Percentiles rank a stretch among this genome's conserved stretches.
These are phyloP conservation scores for Yamadazyma aaseri DNA, from an alignment of 1,139 yeast species.

Conservation along the genomic window DNA sequence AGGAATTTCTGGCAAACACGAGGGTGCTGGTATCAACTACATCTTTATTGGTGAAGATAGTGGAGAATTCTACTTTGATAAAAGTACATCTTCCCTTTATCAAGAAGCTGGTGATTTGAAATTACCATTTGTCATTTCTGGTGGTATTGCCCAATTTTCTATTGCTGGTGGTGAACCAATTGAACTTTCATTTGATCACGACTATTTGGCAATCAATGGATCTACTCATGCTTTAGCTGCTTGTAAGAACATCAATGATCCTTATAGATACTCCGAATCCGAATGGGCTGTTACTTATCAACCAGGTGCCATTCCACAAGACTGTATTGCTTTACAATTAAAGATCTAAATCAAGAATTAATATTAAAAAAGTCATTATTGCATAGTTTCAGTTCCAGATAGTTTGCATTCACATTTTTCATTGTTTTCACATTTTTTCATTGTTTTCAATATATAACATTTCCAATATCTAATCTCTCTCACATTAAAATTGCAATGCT, in stretches of 20 bases:
- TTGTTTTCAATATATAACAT: conserved; percentile 1
- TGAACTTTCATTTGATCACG: conserved; percentile 10
- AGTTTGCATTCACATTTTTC: background rate
- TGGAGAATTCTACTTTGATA: conserved; percentile 10
- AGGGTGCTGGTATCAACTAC: conserved; percentile 58
- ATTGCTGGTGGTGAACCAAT: conserved; percentile 16
- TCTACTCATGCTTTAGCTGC: conserved; percentile 35
- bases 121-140: conserved; percentile 8
- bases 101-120: conserved; percentile 4
- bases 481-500: background rate
- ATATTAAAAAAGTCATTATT: too few relatives aligned
- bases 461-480: background rate
- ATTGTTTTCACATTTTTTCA: conserved; percentile 1
- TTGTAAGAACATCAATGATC: conserved; percentile 41
- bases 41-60: conserved; percentile 30
- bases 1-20: conserved; percentile 39
- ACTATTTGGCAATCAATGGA: conserved; percentile 29
- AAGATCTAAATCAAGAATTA: too few relatives aligned
- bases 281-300: conserved; percentile 24
- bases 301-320: conserved; percentile 15
- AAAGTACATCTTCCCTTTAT: conserved; percentile 1
- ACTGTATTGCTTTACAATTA: too few relatives aligned
- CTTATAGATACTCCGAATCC: conserved; percentile 36
- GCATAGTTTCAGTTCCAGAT: background rate
- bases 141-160: conserved; percentile 15